A percentile compares a stretch with the other conserved stretches of the same genome.
Evolutionary conservation across 345 rosid species (phyloP).

Genomic region (Acer saccharum): DNA sequence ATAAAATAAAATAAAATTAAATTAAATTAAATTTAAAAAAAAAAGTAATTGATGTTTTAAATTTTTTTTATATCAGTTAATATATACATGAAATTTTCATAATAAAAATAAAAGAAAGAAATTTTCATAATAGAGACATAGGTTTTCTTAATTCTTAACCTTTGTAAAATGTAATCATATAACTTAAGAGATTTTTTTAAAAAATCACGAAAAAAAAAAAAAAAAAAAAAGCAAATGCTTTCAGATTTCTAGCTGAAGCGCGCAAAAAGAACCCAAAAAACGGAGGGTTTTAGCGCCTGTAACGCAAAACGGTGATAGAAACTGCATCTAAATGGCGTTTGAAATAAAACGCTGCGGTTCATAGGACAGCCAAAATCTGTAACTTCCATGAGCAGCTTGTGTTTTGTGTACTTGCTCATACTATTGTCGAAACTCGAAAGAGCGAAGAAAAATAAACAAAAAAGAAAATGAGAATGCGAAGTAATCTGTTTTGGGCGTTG

Average conservation of each 20-base stretch:
- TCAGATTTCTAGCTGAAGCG: background rate
- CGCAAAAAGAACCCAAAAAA: background rate
- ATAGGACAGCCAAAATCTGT: background rate
- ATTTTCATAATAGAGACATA: no score
- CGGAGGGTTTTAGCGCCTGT: background rate
- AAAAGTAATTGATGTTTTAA: no score
- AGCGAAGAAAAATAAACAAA: background rate
- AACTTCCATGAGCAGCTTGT: background rate
- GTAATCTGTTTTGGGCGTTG: constrained; percentile 18
- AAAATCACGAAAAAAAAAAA: no score
- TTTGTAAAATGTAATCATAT: no score
- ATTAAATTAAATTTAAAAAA: no score
- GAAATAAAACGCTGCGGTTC: background rate
- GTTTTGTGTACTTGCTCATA: no score
- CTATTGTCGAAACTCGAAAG: background rate
- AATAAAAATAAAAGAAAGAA: no score
- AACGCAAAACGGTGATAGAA: background rate
- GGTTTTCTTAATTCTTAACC: no score
- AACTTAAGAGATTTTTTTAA: no score
- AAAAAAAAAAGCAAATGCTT: background rate
- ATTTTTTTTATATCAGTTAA: no score
- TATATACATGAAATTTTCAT: no score
- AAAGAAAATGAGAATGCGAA: constrained; percentile 29
- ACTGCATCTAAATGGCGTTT: background rate
- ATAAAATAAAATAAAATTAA: no score